Conservation (phyloP, 1,284 basidiomycete species). For the Phellinidium pouzarii region DNA sequence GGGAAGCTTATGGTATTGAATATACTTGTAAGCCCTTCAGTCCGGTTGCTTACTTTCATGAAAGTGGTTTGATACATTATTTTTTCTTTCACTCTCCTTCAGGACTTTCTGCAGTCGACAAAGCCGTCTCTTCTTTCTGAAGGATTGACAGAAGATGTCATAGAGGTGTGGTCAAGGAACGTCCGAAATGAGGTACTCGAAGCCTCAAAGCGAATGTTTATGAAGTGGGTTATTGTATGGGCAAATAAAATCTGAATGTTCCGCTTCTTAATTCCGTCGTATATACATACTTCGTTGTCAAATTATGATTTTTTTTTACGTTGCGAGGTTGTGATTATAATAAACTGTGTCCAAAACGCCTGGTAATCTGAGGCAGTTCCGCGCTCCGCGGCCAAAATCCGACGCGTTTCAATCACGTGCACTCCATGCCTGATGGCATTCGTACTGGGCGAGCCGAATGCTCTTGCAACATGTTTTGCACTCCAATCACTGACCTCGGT, state of each 20-base stretch:
- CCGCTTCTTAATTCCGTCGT: too few species aligned
- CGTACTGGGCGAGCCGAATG: too few species aligned
- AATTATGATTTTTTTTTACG: too few species aligned
- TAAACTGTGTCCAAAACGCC: too few species aligned
- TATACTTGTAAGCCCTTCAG: constrained; percentile 3
- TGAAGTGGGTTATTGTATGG: constrained; percentile 17
- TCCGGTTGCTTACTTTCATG: neutral
- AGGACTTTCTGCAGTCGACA: constrained; percentile 17
- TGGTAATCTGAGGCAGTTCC: too few species aligned
- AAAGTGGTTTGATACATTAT: neutral
- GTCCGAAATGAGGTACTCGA: constrained; percentile 8
- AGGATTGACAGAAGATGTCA: constrained; percentile 10
- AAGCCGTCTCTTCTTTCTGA: constrained; percentile 10
- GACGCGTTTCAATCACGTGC: too few species aligned
- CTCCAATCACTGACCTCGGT: too few species aligned
- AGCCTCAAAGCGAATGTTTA: constrained; percentile 6
- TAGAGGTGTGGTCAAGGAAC: constrained; percentile 12
- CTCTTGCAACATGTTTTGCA: too few species aligned
- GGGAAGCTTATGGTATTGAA: constrained; percentile 17
- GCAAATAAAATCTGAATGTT: constrained; percentile 2
- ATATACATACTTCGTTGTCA: too few species aligned
- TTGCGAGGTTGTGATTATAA: too few species aligned
- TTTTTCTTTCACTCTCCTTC: neutral
- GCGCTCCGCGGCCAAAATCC: too few species aligned
- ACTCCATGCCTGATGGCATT: too few species aligned